phyloP scores from a whole-genome alignment of 257 asterid species.

The Voacanga thouarsii region DNA sequence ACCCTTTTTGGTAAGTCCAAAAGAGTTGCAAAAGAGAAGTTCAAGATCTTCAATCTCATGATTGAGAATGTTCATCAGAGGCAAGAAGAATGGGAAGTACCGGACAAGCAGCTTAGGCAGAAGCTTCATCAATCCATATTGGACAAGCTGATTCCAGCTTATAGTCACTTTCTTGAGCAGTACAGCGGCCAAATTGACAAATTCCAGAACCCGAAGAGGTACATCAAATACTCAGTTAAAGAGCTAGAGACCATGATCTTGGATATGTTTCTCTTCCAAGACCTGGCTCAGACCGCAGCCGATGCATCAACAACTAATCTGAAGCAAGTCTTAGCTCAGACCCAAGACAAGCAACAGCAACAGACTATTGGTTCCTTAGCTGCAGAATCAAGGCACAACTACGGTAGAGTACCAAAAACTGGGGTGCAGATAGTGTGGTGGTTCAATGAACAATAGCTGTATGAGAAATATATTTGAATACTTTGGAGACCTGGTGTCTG shows the following conservation, averaged over 20 bases:
- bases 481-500: no score
- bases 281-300: no score
- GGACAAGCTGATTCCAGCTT: constrained; percentile 62
- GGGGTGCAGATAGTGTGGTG: no score
- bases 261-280: constrained; percentile 24
- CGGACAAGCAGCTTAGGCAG: constrained; percentile 68
- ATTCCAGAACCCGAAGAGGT: constrained; percentile 35
- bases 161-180: constrained; percentile 63
- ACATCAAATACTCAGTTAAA: constrained; percentile 64
- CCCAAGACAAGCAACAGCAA: background rate
- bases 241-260: constrained; percentile 66
- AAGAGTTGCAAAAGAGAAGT: constrained; percentile 5
- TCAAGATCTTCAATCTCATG: constrained; percentile 46
- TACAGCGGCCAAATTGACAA: constrained; percentile 66
- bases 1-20: constrained; percentile 62
- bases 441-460: no score
- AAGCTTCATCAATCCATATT: constrained; percentile 70
- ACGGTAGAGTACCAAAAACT: no score
- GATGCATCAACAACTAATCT: background rate
- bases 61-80: constrained; percentile 68
- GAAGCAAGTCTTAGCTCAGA: background rate
- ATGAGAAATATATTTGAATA: no score
- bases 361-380: background rate
- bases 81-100: constrained; percentile 63
- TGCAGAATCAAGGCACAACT: no score